Base-by-base conservation (phyloP, 2,329 filamentous ascomycete genomes). In the Helicocarpus griseus region DNA sequence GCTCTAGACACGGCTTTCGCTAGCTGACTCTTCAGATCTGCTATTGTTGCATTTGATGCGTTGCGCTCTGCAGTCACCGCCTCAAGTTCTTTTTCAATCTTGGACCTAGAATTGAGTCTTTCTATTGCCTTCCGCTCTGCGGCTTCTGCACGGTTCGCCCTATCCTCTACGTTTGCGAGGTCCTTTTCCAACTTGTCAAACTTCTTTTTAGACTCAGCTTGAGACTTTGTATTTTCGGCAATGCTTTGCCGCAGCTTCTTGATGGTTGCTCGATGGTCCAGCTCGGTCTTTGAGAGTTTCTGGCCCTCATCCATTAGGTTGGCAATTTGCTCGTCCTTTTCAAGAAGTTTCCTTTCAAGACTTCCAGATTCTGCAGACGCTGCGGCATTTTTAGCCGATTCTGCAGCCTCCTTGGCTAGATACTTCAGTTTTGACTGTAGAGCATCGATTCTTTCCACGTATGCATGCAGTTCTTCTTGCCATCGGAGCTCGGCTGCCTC, bases 241-340 rank as follows among this genome's bases (percentile, higher is more conserved):
- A 73, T 62, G 57, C 79, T 77, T 46, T 72, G 65, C 13, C 79
- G 75, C 53, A 97, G 70, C 62, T 88, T 90, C 68, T 93, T 95
- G 61, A 97, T 87, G 3, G 85, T 83, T 5, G 81, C 81, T 54
- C 91, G 77, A 57, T 94, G 84, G 62, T 89, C 89, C 67, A 96
- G 80, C 65, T 98, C 93, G 0, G 81, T 86, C 60, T 85, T 87
- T 1, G 89, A 90, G 7, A 97, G 76, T 58, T 86, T 89, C 60
- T 93, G 87, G 0, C 94, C 93, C 71, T 98, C 93, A 60, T 95
- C 85, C 76, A 98, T 86, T 11, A 98, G 73, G 44, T 90, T 73
- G 2, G 90, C 88, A 61, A 97, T 94, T 65, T 87, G 87, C 60
- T 91, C 84, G 60, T 97, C 90, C 63, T 89, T 95, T 61, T 95